Evolutionary conservation across 129 eudicot species (phyloP), one percentile per base, ranked within the genome.

Genomic region (Cynara cardunculus): DNA sequence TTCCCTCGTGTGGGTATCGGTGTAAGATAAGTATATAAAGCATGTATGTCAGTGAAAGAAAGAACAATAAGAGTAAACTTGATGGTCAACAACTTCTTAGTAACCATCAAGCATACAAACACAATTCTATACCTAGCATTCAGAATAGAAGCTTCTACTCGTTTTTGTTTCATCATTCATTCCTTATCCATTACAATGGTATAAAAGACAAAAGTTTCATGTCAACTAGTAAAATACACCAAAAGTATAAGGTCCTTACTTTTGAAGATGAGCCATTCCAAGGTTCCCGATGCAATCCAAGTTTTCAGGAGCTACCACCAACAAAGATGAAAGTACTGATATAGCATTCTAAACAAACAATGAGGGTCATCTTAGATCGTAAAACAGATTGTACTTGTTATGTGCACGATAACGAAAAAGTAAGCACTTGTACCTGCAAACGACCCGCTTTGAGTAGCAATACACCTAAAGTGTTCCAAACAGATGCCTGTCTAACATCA

Each of bases 241-340:
- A 39, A 79, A 46, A 73, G 49, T 5, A 5, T 27, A 8, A 44
- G 62, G 14, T 31, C 26, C 84, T 81, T 90, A 95, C 99, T 95
- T 89, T 86, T 95, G 99, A 85, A 95, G 94, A 82, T 92, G 88
- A 74, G 99, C 97, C 84, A 90, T 84, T 73, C 99, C 99, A 84
- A 95, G 97, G 86, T 95, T 95, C 70, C 89, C 97, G 32, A 95
- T 92, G 86, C 94, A 93, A 89, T 95, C 97, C 94, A 92, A 87
- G 81, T 92, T 90, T 86, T 92, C 90, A 73, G 99, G 99, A 44
- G 85, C 87, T 85, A 88, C 72, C 41, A 80, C 87, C 84, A 89
- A 81, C 83, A 95, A 92, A 24, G 91, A 88, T n/a, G 97, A 87
- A 71, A 95, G 89, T 28, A 95, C 92, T 72, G 97, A 89, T 86